Evolutionary conservation across 352 stramenopile genomes (phyloP).

Genomic region (Lagenidium giganteum): DNA sequence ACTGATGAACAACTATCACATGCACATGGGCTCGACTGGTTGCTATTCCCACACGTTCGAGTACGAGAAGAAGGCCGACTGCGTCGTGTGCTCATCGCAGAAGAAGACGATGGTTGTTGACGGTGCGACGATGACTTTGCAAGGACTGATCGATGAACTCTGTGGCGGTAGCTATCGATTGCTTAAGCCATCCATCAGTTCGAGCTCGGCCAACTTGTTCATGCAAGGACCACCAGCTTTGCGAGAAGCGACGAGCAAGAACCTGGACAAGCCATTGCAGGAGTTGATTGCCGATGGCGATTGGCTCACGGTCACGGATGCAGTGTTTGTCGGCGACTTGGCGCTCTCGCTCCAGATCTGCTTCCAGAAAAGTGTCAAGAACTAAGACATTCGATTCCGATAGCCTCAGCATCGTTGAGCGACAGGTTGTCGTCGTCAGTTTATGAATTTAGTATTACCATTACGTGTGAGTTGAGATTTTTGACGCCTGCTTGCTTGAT

Average conservation of each 20-base stretch:
- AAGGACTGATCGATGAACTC: slow-evolving; percentile 61
- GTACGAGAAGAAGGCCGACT: slow-evolving; percentile 91
- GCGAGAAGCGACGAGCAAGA: slow-evolving; percentile 87
- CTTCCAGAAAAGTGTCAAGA: no score
- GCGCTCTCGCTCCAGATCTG: slow-evolving; percentile 62
- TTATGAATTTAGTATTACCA: no score
- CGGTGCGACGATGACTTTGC: slow-evolving; percentile 40
- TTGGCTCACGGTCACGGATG: slow-evolving; percentile 92
- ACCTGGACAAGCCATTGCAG: slow-evolving; percentile 87
- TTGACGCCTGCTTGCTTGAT: no score
- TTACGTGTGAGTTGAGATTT: no score
- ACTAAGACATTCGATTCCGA: no score
- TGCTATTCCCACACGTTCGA: slow-evolving; percentile 97
- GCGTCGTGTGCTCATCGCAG: slow-evolving; percentile 82
- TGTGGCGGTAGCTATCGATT: slow-evolving; percentile 56
- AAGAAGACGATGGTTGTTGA: slow-evolving; percentile 54
- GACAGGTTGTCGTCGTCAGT: no score
- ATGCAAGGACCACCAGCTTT: slow-evolving; percentile 80
- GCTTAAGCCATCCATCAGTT: slow-evolving; percentile 70
- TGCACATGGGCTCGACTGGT: slow-evolving; percentile 95
- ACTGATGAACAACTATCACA: slow-evolving; percentile 98
- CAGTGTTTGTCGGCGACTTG: slow-evolving; percentile 85
- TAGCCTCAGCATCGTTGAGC: no score
- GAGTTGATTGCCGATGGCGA: slow-evolving; percentile 89
- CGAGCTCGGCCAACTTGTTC: slow-evolving; percentile 56